These are phyloP conservation scores for Macrolepiota fuliginosa DNA, from an alignment of 768 basidiomycete species.

Conservation along the genomic window DNA sequence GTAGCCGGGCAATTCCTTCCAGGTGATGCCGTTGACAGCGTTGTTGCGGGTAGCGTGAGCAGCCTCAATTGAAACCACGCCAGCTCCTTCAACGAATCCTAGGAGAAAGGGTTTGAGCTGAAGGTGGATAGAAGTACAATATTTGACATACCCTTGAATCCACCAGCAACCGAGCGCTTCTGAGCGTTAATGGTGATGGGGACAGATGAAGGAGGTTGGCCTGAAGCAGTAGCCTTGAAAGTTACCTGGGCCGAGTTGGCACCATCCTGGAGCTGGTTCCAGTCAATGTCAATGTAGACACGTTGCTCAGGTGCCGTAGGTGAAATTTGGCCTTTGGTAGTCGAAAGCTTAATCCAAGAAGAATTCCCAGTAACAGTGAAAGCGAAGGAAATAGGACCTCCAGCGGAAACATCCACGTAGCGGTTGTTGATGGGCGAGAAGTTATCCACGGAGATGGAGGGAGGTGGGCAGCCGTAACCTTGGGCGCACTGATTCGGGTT, in stretches of 20 bases:
- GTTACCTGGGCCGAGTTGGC: conserved; percentile 36
- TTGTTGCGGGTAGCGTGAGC: conserved; percentile 51
- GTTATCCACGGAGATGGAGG: conserved; percentile 52
- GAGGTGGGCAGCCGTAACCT: conserved; percentile 46
- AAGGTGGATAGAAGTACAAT: neutral
- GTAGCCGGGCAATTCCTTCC: conserved; percentile 59
- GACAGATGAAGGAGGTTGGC: conserved; percentile 33
- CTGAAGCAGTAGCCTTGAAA: conserved; percentile 43
- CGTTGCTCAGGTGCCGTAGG: conserved; percentile 46
- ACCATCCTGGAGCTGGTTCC: conserved; percentile 44
- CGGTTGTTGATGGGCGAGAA: conserved; percentile 51
- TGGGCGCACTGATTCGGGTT: conserved; percentile 54
- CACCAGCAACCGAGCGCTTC: conserved; percentile 35
- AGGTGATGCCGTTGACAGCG: conserved; percentile 48
- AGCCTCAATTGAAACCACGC: conserved; percentile 66
- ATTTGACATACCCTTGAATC: conserved; percentile 45
- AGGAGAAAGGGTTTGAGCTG: neutral
- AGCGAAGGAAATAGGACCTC: conserved; percentile 55
- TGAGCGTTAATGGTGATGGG: conserved; percentile 32
- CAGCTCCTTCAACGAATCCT: conserved; percentile 65
- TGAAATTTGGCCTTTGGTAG: conserved; percentile 47
- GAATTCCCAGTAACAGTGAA: conserved; percentile 49
- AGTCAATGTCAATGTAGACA: conserved; percentile 57
- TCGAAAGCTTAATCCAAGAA: conserved; percentile 51
- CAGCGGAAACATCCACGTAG: conserved; percentile 62